Evolutionary conservation across 345 rosid species (phyloP).

Genomic region (Hibiscus syriacus): DNA sequence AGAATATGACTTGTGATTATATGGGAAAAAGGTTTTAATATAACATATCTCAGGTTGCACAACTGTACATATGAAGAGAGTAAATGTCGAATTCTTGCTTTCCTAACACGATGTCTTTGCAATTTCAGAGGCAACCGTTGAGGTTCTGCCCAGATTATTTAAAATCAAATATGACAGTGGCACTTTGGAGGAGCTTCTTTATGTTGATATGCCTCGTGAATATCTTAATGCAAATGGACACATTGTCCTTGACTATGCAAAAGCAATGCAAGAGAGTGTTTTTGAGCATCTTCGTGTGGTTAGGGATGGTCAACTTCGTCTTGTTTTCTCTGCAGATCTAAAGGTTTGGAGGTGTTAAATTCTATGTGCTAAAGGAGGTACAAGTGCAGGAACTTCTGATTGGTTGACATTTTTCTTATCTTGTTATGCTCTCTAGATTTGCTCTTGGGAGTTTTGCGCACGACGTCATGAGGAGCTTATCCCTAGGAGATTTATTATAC

Average conservation of each 20-base stretch:
- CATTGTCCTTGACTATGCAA: slow-evolving; percentile 73
- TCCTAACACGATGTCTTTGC: neutral
- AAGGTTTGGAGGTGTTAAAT: slow-evolving; percentile 35
- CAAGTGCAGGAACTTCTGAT: neutral
- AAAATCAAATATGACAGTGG: slow-evolving; percentile 82
- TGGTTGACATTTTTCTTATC: slow-evolving; percentile 6
- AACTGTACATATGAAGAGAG: neutral
- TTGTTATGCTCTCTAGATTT: slow-evolving; percentile 31
- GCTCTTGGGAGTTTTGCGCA: slow-evolving; percentile 82
- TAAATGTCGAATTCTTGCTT: neutral
- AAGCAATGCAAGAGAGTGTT: slow-evolving; percentile 77
- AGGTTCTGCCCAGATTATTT: slow-evolving; percentile 76
- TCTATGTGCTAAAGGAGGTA: neutral
- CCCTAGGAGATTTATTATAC: slow-evolving; percentile 58
- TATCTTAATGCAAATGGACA: slow-evolving; percentile 59
- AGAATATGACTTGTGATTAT: neutral
- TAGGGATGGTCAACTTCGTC: slow-evolving; percentile 69
- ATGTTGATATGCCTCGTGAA: slow-evolving; percentile 70
- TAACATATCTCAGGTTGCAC: neutral
- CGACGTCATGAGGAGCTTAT: slow-evolving; percentile 74
- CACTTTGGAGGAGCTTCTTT: slow-evolving; percentile 64
- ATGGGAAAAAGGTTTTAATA: neutral
- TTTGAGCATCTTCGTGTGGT: slow-evolving; percentile 77
- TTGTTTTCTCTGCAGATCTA: slow-evolving; percentile 61
- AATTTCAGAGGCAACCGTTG: slow-evolving; percentile 61